These are phyloP conservation scores for Diaporthe sp. DNA, from an alignment of 2,329 filamentous ascomycete species.

Conservation along the genomic window DNA sequence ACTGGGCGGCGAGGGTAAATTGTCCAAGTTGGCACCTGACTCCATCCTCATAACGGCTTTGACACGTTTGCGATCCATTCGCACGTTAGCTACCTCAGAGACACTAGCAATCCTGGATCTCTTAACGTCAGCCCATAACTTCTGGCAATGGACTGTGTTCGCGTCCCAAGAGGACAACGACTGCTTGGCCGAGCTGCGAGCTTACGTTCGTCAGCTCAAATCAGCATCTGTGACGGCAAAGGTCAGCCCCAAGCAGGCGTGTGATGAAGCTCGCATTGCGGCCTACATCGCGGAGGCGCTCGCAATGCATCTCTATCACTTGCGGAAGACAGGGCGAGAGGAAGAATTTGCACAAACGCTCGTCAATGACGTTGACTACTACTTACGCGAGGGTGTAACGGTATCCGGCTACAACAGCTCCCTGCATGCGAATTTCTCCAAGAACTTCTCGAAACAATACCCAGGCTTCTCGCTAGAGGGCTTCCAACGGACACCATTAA, in stretches of 20 bases:
- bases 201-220: slow-evolving; percentile 72
- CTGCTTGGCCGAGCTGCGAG: slow-evolving; percentile 78
- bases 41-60: slow-evolving; percentile 82
- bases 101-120: slow-evolving; percentile 86
- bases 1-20: slow-evolving; percentile 66
- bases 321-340: slow-evolving; percentile 79
- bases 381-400: slow-evolving; percentile 79
- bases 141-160: slow-evolving; percentile 94
- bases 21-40: slow-evolving; percentile 59
- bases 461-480: slow-evolving; percentile 77
- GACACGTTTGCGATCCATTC: slow-evolving; percentile 74
- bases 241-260: slow-evolving; percentile 65
- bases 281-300: slow-evolving; percentile 88
- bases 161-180: slow-evolving; percentile 78
- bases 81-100: slow-evolving; percentile 70
- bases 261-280: slow-evolving; percentile 76
- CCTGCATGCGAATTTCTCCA: slow-evolving; percentile 84
- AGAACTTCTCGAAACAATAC: slow-evolving; percentile 86
- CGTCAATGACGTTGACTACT: slow-evolving; percentile 81
- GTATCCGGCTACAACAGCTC: slow-evolving; percentile 89
- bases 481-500: slow-evolving; percentile 81
- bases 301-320: slow-evolving; percentile 89
- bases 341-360: slow-evolving; percentile 75
- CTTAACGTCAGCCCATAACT: slow-evolving; percentile 87
- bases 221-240: slow-evolving; percentile 63